Evolutionary conservation across 2,329 filamentous ascomycete species (phyloP), one percentile per base, ranked within the genome.

Genomic region (Stagonosporopsis vannaccii): DNA sequence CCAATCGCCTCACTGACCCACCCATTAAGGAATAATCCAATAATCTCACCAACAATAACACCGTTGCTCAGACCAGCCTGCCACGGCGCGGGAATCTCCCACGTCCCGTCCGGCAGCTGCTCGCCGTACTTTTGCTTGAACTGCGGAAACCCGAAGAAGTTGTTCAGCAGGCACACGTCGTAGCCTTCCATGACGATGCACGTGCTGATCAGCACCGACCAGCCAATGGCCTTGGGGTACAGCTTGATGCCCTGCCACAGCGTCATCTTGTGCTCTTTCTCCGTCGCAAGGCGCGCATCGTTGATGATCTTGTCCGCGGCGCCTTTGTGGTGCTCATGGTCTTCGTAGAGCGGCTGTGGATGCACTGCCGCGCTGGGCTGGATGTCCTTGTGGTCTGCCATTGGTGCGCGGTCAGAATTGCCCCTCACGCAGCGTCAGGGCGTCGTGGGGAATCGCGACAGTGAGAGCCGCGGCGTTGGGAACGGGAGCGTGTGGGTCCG

Each of bases 121-220:
- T 75, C 72, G 50, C 80, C 80, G 52, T 79, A 82, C 58, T 79
- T 78, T 39, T 66, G 61, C 53, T 82, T 80, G 73, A 82, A 82
- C 19, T 76, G 72, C 9, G 78, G 77, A 55, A 80, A 79, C 25
- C 72, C 79, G 59, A 86, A 93, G 71, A 95, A 92, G 76, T 93
- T 93, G 79, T 89, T 91, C 67, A 95, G 86, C 49, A 96, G 80
- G 68, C 86, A 88, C 56, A 95, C 82, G 71, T 96, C 91, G 78
- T 93, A 96, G 30, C 91, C 92, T 76, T 96, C 92, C 92, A 97
- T 97, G 68, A 86, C 87, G 69, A 96, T 95, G 73, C 90, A 93
- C 0, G 91, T 94, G n/a, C 90, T 94, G 75, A 97, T 93, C 56
- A 96, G 80, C 46, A 96, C 70, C 66, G 88, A 91, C 91, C 91